Evolutionary conservation across 2,329 filamentous ascomycete species (phyloP).

Genomic region (Botrytis squamosa): DNA sequence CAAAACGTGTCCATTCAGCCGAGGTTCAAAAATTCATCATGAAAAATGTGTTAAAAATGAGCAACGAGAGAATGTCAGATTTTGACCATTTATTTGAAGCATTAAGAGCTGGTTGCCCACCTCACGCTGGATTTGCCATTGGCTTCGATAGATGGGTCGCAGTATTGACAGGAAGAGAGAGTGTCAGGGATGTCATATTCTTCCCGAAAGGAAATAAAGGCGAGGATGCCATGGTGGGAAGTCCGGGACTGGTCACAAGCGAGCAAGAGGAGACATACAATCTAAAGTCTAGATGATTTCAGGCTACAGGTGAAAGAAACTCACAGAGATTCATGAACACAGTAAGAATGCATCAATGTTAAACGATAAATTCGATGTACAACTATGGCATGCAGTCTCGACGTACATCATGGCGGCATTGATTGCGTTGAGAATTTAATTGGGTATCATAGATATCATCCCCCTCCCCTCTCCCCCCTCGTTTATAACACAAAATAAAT

Average conservation of each 20-base stretch:
- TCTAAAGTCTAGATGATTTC: neutral
- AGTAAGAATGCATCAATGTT: neutral
- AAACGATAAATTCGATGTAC: neutral
- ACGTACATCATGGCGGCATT: neutral
- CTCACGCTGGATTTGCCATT: constrained; percentile 89
- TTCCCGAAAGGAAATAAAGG: constrained; percentile 94
- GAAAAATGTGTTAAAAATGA: constrained; percentile 68
- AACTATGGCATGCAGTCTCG: neutral
- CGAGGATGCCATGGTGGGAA: constrained; percentile 79
- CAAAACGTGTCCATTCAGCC: constrained; percentile 84
- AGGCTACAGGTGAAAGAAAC: neutral
- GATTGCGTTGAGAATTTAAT: neutral
- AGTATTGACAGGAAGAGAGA: constrained; percentile 71
- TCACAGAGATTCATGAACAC: neutral
- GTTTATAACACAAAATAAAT: neutral
- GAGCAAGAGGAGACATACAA: constrained; percentile 37
- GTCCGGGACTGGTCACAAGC: constrained; percentile 67
- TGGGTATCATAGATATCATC: neutral
- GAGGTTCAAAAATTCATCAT: constrained; percentile 82
- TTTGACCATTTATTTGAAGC: constrained; percentile 85
- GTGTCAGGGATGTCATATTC: constrained; percentile 89
- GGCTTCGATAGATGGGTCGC: constrained; percentile 88
- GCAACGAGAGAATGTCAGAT: constrained; percentile 45
- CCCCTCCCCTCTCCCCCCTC: neutral
- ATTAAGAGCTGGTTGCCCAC: constrained; percentile 81